Conservation (phyloP, 2,329 filamentous ascomycete species). For the Clarireedia monteithiana region DNA sequence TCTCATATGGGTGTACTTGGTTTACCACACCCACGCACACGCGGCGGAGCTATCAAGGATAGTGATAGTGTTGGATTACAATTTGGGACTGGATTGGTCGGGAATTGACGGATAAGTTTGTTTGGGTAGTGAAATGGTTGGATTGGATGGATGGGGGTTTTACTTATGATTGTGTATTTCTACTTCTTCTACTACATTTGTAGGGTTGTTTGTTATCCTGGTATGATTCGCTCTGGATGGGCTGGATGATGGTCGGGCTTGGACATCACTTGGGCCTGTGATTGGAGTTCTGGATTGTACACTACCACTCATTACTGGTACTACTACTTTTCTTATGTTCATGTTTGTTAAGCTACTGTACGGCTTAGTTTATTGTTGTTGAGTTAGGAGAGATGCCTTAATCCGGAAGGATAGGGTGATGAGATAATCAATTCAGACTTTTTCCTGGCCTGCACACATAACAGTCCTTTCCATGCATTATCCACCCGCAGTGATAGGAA, state of each 20-base stretch:
- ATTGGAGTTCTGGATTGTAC: background rate
- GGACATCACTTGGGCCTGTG: background rate
- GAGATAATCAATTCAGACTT: too few species aligned
- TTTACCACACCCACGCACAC: too few species aligned
- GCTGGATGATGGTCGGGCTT: background rate
- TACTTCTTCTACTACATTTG: slow-evolving; percentile 3
- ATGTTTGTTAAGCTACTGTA: too few species aligned
- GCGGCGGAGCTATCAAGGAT: slow-evolving; percentile 3
- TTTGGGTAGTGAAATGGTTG: slow-evolving; percentile 1
- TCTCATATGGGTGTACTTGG: background rate
- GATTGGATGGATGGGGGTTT: background rate
- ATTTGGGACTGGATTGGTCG: background rate
- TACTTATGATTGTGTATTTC: slow-evolving; percentile 6
- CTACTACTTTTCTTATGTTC: background rate
- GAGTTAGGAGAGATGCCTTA: too few species aligned
- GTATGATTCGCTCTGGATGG: slow-evolving; percentile 6
- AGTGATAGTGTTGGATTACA: background rate
- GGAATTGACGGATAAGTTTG: background rate
- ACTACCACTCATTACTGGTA: background rate
- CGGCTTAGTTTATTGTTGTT: too few species aligned
- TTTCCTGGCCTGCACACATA: too few species aligned
- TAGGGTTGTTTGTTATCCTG: slow-evolving; percentile 1
- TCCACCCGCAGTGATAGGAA: too few species aligned
- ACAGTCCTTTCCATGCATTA: too few species aligned
- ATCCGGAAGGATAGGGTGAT: too few species aligned